These are phyloP conservation scores for Suillus decipiens DNA, from an alignment of 768 basidiomycete species.

Conservation along the genomic window DNA sequence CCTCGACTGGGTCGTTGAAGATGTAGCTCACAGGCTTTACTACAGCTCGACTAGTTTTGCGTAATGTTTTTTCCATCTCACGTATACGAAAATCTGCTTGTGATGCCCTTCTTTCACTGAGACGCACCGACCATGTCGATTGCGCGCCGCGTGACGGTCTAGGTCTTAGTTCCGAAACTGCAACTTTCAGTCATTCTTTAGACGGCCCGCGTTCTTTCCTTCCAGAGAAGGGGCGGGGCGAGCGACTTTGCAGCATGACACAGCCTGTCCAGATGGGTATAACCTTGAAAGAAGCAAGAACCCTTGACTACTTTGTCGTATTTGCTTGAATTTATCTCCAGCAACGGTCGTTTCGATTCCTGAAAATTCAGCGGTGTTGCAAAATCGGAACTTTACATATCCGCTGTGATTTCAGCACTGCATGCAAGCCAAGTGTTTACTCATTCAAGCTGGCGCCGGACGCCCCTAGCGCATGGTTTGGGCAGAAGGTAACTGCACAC, in stretches of 20 bases:
- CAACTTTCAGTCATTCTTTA: background rate
- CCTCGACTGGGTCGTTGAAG: constrained; percentile 89
- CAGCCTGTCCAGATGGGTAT: background rate
- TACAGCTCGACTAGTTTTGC: constrained; percentile 53
- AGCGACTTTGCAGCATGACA: background rate
- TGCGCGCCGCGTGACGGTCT: background rate
- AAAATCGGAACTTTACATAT: background rate
- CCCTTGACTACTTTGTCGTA: background rate
- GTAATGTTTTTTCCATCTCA: constrained; percentile 7
- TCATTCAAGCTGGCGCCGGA: background rate
- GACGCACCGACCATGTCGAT: background rate
- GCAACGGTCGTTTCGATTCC: background rate
- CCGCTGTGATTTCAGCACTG: too few relatives aligned
- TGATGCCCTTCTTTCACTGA: background rate
- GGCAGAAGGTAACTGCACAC: constrained; percentile 20
- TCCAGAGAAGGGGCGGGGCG: constrained; percentile 1
- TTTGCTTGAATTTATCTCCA: background rate
- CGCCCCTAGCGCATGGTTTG: background rate
- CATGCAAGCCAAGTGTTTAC: background rate
- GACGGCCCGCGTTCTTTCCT: background rate
- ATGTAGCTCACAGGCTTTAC: constrained; percentile 86
- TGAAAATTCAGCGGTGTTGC: background rate
- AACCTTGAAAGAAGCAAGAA: constrained; percentile 3
- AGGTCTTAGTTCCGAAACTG: background rate
- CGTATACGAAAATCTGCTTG: background rate